Percentiles rank a stretch among this genome's conserved stretches.
Conservation (phyloP, 1,139 yeast genomes). For the Scheffersomyces illinoinensis region DNA sequence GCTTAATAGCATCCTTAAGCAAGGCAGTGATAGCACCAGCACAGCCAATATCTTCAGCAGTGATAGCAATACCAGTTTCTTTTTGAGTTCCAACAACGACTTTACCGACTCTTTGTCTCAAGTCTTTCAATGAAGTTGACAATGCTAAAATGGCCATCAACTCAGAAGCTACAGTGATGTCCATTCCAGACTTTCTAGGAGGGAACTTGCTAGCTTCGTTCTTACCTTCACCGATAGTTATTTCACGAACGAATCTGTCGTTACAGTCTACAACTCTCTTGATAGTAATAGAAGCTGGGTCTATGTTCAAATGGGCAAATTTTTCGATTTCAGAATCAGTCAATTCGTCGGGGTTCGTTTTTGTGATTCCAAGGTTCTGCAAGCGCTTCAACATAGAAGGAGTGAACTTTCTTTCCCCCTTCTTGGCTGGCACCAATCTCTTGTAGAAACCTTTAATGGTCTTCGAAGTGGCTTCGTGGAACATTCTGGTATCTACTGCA, state of each 20-base stretch:
- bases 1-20: conserved; percentile 78
- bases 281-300: conserved; percentile 71
- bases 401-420: conserved; percentile 65
- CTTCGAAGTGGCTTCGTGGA: conserved; percentile 74
- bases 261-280: conserved; percentile 82
- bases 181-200: conserved; percentile 74
- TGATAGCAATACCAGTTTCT: conserved; percentile 60
- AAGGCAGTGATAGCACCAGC: conserved; percentile 82
- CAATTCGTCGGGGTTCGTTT: conserved; percentile 68
- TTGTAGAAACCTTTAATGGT: conserved; percentile 59
- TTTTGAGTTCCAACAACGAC: conserved; percentile 70
- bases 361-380: conserved; percentile 60
- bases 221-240: conserved; percentile 75
- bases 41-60: conserved; percentile 77
- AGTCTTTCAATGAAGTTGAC: conserved; percentile 63
- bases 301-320: conserved; percentile 69
- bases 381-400: conserved; percentile 67
- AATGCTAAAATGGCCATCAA: conserved; percentile 80
- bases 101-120: conserved; percentile 69
- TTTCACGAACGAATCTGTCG: conserved; percentile 73
- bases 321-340: conserved; percentile 61
- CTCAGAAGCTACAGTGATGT: conserved; percentile 81
- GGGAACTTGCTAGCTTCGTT: conserved; percentile 67
- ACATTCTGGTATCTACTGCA: conserved; percentile 81
- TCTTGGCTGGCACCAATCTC: conserved; percentile 69